These are phyloP conservation scores for Collybia sp. DNA, from an alignment of 768 basidiomycete species.

Conservation along the genomic window DNA sequence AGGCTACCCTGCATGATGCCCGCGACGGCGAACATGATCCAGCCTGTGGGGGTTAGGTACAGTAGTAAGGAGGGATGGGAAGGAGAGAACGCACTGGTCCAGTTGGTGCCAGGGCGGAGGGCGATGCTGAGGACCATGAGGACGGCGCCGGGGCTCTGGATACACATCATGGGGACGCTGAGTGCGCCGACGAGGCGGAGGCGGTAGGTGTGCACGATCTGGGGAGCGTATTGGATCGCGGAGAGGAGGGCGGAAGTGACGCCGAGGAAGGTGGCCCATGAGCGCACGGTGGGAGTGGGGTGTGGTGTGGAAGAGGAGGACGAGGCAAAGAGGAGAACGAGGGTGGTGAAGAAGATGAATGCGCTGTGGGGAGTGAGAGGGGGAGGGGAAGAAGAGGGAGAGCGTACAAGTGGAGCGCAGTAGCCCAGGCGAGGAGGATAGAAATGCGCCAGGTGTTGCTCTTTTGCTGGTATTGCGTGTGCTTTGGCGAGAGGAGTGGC, in stretches of 20 bases:
- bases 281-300: slow-evolving; percentile 27
- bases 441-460: slow-evolving; percentile 79
- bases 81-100: slow-evolving; percentile 57
- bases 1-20: slow-evolving; percentile 82
- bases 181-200: slow-evolving; percentile 85
- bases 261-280: slow-evolving; percentile 88
- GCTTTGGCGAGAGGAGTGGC: slow-evolving; percentile 34
- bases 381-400: slow-evolving; percentile 1
- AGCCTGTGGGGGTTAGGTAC: slow-evolving; percentile 38
- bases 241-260: slow-evolving; percentile 76
- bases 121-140: slow-evolving; percentile 86
- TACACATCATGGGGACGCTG: slow-evolving; percentile 93
- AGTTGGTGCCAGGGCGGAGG: slow-evolving; percentile 75
- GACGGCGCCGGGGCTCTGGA: slow-evolving; percentile 87
- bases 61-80: not conserved
- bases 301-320: slow-evolving; percentile 32
- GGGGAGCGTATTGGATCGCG: slow-evolving; percentile 84
- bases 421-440: slow-evolving; percentile 67
- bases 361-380: slow-evolving; percentile 29
- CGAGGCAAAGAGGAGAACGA: slow-evolving; percentile 47
- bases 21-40: slow-evolving; percentile 77
- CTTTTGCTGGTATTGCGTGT: slow-evolving; percentile 42
- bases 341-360: slow-evolving; percentile 54
- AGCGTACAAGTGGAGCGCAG: slow-evolving; percentile 71
- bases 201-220: slow-evolving; percentile 75